Conservation (phyloP, 148 eudicot species). For the Polygonum aviculare region DNA sequence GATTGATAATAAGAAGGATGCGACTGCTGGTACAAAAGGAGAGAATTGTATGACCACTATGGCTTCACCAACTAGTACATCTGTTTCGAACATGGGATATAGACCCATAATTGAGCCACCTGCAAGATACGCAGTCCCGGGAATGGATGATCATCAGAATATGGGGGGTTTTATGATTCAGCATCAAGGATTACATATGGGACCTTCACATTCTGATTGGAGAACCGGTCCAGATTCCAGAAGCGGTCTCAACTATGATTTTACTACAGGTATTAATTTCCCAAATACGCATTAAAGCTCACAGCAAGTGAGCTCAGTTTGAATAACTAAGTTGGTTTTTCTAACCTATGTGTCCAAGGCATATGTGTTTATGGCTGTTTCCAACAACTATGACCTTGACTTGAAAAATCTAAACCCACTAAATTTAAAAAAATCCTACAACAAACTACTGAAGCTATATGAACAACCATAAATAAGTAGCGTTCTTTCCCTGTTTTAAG, state of each 20-base stretch:
- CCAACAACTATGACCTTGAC: background rate
- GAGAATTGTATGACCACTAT: conserved; percentile 26
- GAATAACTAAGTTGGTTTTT: background rate
- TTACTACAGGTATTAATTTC: conserved; percentile 20
- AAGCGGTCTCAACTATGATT: conserved; percentile 12
- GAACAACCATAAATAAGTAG: background rate
- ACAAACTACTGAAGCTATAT: no score
- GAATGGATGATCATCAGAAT: conserved; percentile 19
- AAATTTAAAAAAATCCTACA: no score
- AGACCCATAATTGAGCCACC: conserved; percentile 41
- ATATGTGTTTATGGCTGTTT: no score
- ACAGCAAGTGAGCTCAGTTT: background rate
- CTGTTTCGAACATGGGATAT: conserved; percentile 38
- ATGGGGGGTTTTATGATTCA: conserved; percentile 30
- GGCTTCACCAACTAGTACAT: conserved; percentile 35
- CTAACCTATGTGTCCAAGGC: no score
- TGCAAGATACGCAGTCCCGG: conserved; percentile 17
- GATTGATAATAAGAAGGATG: conserved; percentile 53
- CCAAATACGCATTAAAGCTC: background rate
- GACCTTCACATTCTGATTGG: conserved; percentile 24
- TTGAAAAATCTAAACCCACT: no score
- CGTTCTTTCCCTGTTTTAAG: background rate
- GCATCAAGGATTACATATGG: conserved; percentile 19
- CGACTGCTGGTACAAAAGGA: conserved; percentile 28
- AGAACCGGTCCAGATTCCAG: conserved; percentile 16